Conservation (phyloP, 768 basidiomycete species). For the Leccinellum albellum region DNA sequence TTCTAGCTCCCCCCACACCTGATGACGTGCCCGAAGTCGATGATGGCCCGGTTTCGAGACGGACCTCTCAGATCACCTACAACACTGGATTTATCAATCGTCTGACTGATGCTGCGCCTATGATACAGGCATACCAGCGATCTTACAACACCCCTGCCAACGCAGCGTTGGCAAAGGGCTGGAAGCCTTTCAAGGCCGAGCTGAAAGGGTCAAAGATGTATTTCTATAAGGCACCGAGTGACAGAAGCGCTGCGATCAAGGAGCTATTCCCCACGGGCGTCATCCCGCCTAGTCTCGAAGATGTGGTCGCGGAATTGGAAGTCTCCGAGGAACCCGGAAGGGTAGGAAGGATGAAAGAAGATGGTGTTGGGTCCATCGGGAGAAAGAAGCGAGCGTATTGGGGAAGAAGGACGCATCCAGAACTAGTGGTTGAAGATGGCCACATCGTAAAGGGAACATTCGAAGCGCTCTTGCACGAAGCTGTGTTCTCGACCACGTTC, state of each 20-base stretch:
- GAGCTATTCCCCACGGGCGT: conserved; percentile 70
- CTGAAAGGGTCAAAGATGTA: conserved; percentile 82
- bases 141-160: conserved; percentile 33
- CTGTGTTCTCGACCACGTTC: conserved; percentile 75
- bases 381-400: conserved; percentile 71
- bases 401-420: conserved; percentile 74
- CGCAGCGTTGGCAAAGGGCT: conserved; percentile 55
- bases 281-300: conserved; percentile 52
- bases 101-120: conserved; percentile 48
- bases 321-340: conserved; percentile 24
- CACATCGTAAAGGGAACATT: conserved; percentile 62
- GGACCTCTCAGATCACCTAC: conserved; percentile 77
- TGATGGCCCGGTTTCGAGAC: conserved; percentile 41
- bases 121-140: conserved; percentile 28
- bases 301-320: conserved; percentile 30
- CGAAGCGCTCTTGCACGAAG: conserved; percentile 79
- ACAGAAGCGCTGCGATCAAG: conserved; percentile 59
- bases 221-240: conserved; percentile 81
- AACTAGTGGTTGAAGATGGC: conserved; percentile 44
- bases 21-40: conserved; percentile 39
- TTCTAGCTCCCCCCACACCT: conserved; percentile 49
- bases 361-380: conserved; percentile 23
- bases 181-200: conserved; percentile 86
- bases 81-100: conserved; percentile 76
- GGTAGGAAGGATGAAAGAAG: conserved; percentile 34